Conservation (phyloP, 306 rosid species). For the Hippophae tibetana region DNA sequence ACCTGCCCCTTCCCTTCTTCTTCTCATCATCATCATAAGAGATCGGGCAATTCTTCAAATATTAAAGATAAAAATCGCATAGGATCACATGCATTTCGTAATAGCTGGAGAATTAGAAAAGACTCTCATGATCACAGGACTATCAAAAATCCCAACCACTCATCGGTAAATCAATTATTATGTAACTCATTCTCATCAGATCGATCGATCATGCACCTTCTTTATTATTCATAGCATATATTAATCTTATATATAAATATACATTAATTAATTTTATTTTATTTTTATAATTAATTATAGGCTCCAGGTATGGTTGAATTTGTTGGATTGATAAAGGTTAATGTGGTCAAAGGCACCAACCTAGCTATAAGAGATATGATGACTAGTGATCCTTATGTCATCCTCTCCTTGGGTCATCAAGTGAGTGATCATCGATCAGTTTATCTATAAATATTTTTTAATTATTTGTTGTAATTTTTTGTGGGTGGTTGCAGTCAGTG, state of each 20-base stretch:
- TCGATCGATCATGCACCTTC: neutral
- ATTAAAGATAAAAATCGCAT: constrained; percentile 51
- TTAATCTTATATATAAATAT: neutral
- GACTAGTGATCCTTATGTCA: constrained; percentile 91
- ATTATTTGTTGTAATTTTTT: neutral
- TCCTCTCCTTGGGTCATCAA: constrained; percentile 80
- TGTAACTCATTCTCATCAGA: constrained; percentile 4
- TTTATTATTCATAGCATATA: neutral
- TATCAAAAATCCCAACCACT: constrained; percentile 45
- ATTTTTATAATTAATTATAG: constrained; percentile 48
- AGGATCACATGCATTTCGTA: constrained; percentile 52
- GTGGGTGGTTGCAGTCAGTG: constrained; percentile 57
- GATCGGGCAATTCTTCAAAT: constrained; percentile 23
- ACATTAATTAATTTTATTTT: constrained; percentile 18
- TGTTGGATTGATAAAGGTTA: constrained; percentile 86
- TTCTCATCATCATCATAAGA: constrained; percentile 17
- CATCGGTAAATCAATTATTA: constrained; percentile 36
- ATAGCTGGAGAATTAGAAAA: constrained; percentile 58
- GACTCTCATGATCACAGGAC: constrained; percentile 46
- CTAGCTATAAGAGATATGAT: constrained; percentile 71
- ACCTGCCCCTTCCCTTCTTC: constrained; percentile 33
- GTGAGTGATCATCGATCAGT: constrained; percentile 30
- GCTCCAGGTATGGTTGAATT: constrained; percentile 91
- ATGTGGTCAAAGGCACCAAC: constrained; percentile 78
- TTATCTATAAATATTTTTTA: no score